A percentile compares a stretch with the other conserved stretches of the same genome.
Evolutionary conservation across 352 stramenopile species (phyloP).

Genomic region (Globisporangium carolinianum): DNA sequence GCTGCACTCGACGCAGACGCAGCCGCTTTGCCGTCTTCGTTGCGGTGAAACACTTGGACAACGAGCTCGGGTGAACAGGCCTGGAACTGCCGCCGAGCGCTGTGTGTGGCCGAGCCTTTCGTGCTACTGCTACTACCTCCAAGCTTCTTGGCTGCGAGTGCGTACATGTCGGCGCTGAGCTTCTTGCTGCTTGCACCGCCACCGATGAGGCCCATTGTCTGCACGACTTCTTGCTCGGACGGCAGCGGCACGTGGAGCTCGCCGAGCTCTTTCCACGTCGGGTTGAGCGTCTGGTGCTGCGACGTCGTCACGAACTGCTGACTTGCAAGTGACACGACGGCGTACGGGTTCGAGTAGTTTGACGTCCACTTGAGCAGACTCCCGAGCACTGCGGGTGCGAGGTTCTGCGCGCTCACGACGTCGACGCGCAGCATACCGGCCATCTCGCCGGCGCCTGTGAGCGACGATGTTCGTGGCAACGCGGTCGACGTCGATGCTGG

Average conservation of each 20-base stretch:
- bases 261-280: constrained; percentile 60
- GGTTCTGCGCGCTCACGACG: constrained; percentile 44
- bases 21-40: constrained; percentile 18
- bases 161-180: constrained; percentile 6
- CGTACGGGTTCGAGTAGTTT: constrained; percentile 62
- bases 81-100: constrained; percentile 28
- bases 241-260: constrained; percentile 44
- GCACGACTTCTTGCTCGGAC: constrained; percentile 46
- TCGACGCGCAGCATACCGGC: constrained; percentile 54
- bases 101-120: constrained; percentile 13
- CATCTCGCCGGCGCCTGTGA: constrained; percentile 2
- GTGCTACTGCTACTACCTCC: neutral
- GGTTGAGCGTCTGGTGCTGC: constrained; percentile 45
- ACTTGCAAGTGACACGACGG: constrained; percentile 43
- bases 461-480: constrained; percentile 7
- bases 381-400: constrained; percentile 50
- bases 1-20: constrained; percentile 5
- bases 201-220: constrained; percentile 27
- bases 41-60: constrained; percentile 53
- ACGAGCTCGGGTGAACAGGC: constrained; percentile 51
- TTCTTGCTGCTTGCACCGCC: constrained; percentile 10
- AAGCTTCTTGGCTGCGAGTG: constrained; percentile 15
- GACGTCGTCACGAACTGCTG: constrained; percentile 48
- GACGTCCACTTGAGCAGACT: constrained; percentile 64
- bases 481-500: neutral